Evolutionary conservation across 2,329 filamentous ascomycete species (phyloP).

Genomic region (Cercospora sp.): DNA sequence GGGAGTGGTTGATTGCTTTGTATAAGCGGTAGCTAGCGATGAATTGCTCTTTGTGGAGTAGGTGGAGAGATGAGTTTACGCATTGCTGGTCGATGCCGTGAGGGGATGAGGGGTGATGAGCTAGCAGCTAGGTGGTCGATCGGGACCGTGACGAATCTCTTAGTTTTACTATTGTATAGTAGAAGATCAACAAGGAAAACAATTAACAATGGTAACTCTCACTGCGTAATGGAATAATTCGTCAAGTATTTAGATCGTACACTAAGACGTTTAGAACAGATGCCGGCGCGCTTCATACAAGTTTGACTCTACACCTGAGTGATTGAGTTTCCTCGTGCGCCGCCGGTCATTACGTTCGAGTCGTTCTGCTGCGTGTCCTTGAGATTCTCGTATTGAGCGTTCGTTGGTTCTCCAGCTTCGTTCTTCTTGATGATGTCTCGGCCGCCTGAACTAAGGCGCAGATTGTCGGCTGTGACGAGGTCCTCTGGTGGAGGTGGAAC

Average conservation of each 20-base stretch:
- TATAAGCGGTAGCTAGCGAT: not conserved
- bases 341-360: slow-evolving; percentile 12
- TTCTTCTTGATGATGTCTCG: slow-evolving; percentile 34
- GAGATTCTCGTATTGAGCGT: slow-evolving; percentile 20
- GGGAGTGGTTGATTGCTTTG: slow-evolving; percentile 7
- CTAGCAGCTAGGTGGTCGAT: not conserved
- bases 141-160: slow-evolving; percentile 2
- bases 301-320: not conserved
- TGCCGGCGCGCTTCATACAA: not conserved
- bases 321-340: slow-evolving; percentile 18
- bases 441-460: slow-evolving; percentile 29
- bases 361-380: slow-evolving; percentile 13
- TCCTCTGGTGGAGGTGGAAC: slow-evolving; percentile 30
- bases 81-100: slow-evolving; percentile 2
- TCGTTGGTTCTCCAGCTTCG: slow-evolving; percentile 14
- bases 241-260: not conserved
- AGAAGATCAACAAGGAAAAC: not conserved
- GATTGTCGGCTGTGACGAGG: slow-evolving; percentile 29
- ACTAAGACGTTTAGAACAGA: not conserved
- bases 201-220: not conserved
- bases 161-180: not conserved
- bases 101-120: not conserved
- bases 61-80: too few relatives aligned
- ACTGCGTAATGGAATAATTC: not conserved
- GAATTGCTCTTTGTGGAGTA: too few relatives aligned